Base-by-base conservation (phyloP, 2,329 filamentous ascomycete genomes). In the Shiraia bambusicola region DNA sequence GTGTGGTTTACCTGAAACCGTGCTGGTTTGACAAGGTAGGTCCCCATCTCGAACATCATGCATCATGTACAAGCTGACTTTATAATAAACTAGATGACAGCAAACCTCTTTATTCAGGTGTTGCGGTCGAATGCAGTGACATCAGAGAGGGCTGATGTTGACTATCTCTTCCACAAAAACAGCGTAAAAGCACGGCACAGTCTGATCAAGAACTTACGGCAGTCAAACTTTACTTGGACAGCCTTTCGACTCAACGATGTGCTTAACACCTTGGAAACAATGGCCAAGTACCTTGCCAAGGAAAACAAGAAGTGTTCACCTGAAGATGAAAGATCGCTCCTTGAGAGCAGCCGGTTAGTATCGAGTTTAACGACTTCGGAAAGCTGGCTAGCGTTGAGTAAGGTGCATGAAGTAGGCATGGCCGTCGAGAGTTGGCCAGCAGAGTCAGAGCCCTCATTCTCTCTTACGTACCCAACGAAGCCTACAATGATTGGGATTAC, bases 1-100 rank as follows among this genome's bases (percentile, higher is more conserved):
- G 80, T 33, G 73, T 87, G 1, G 78, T 93, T 0, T 77, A 85
- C 39, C 74, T 96, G 2, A 81, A 93, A 47, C 90, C 90, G 0
- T 92, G 85, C 1, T 88, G 84, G 56, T 89, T 92, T 59, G 91
- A 96, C 66, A 88, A 84, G n/a, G n/a, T n/a, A n/a, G n/a, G n/a
- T n/a, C n/a, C n/a, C n/a, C n/a, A n/a, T n/a, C n/a, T n/a, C n/a
- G n/a, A n/a, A n/a, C n/a, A n/a, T n/a, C n/a, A n/a, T n/a, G n/a
- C n/a, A n/a, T n/a, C n/a, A n/a, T n/a, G n/a, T n/a, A n/a, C n/a
- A n/a, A n/a, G n/a, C n/a, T n/a, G n/a, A n/a, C n/a, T n/a, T n/a
- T n/a, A n/a, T n/a, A n/a, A n/a, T n/a, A n/a, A n/a, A n/a, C n/a
- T n/a, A n/a, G 58, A 67, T 95, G 8, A 88, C 85, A 0, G 76